Percentiles rank a stretch among this genome's conserved stretches.
phyloP scores from a whole-genome alignment of 176 grass and related monocot species.

The Oryza rufipogon region DNA sequence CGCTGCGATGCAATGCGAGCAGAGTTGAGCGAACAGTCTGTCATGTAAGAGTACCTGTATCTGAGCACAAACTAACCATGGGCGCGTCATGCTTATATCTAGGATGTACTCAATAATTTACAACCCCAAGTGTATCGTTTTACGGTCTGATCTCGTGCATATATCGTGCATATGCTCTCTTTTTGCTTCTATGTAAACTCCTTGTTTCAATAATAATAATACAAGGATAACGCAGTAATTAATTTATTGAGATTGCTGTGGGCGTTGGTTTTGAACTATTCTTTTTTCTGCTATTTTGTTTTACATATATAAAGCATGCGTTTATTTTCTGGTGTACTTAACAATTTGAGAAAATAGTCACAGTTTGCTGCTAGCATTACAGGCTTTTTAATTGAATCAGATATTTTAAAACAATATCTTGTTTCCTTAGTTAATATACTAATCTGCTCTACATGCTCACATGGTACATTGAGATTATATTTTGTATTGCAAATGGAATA shows the following conservation, averaged over 20 bases:
- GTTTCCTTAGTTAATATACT: constrained; percentile 32
- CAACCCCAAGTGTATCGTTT: background rate
- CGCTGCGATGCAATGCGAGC: background rate
- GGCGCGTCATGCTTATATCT: background rate
- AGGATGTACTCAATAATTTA: background rate
- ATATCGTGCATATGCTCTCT: background rate
- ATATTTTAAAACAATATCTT: background rate
- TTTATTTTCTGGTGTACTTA: background rate
- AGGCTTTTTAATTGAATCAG: constrained; percentile 21
- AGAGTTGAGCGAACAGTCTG: background rate
- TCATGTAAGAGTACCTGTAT: background rate
- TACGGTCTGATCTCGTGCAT: background rate
- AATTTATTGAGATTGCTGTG: background rate
- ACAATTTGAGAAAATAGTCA: background rate
- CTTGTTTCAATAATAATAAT: background rate
- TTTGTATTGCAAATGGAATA: constrained; percentile 14
- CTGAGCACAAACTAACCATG: background rate
- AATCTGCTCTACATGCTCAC: constrained; percentile 10
- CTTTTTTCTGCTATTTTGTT: background rate
- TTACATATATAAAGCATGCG: background rate
- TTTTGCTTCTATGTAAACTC: background rate
- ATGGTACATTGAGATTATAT: constrained; percentile 36
- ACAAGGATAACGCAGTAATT: background rate
- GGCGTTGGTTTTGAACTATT: background rate
- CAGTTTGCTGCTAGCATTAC: constrained; percentile 12